phyloP scores from a whole-genome alignment of 768 basidiomycete genomes.

The Agrocybe chaxingu region DNA sequence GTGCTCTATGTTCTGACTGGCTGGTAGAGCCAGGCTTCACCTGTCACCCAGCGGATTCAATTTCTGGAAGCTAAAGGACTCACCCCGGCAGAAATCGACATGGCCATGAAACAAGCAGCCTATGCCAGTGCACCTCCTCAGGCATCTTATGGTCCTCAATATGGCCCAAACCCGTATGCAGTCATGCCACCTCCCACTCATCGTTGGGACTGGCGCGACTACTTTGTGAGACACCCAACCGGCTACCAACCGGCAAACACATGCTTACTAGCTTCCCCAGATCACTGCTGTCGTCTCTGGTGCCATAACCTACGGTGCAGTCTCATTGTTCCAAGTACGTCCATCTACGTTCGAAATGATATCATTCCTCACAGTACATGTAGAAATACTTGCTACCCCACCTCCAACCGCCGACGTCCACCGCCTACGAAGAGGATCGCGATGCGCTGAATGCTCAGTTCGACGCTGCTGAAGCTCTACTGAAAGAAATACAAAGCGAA shows the following conservation, averaged over 20 bases:
- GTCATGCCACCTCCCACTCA: conserved; percentile 39
- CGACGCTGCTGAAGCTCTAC: conserved; percentile 78
- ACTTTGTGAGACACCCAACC: conserved; percentile 66
- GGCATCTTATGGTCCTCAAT: conserved; percentile 37
- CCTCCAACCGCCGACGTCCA: conserved; percentile 81
- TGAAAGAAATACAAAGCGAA: conserved; percentile 79
- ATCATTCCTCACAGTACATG: neutral
- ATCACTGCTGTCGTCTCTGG: conserved; percentile 93
- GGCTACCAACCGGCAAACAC: conserved; percentile 12
- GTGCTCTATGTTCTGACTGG: neutral
- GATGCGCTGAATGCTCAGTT: conserved; percentile 85
- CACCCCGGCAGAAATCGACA: conserved; percentile 78
- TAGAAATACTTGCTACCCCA: conserved; percentile 92
- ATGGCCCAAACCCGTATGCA: conserved; percentile 37
- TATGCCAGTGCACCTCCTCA: conserved; percentile 18
- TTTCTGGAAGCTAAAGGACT: conserved; percentile 97
- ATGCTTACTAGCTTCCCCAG: conserved; percentile 38
- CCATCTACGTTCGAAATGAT: neutral
- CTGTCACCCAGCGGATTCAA: conserved; percentile 80
- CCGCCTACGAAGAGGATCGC: conserved; percentile 87
- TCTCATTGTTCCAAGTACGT: conserved; percentile 73
- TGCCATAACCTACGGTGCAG: conserved; percentile 74
- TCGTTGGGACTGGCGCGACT: conserved; percentile 93
- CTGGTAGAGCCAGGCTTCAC: conserved; percentile 67
- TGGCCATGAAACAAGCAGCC: conserved; percentile 68